Conservation (phyloP, 169 alveolate species). For the Plasmodium sp. region DNA sequence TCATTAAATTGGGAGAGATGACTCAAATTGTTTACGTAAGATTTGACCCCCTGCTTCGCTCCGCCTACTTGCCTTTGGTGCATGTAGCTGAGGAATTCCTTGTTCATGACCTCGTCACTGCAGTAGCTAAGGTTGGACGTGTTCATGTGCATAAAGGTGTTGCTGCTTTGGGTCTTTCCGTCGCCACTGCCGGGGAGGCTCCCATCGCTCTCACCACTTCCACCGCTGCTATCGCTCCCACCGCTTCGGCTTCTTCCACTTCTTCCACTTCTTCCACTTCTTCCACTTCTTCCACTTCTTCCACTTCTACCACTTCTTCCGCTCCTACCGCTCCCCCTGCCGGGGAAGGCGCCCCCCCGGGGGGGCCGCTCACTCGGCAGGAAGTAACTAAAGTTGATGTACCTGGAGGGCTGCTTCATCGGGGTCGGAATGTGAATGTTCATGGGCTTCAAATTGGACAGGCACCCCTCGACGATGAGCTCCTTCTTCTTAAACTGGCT, state of each 20-base stretch:
- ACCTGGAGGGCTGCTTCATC: conserved; percentile 31
- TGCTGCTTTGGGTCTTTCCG: not conserved
- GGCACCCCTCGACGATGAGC: conserved; percentile 93
- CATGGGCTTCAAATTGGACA: conserved; percentile 81
- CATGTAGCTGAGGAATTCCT: conserved; percentile 8
- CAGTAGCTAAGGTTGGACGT: conserved; percentile 33
- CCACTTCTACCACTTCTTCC: not conserved
- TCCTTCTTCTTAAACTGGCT: conserved; percentile 91
- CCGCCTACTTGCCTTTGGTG: not conserved
- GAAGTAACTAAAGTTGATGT: conserved; percentile 36
- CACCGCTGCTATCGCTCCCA: not conserved
- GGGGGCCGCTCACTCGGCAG: not conserved
- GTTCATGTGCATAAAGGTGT: not conserved
- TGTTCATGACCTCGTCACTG: conserved; percentile 13
- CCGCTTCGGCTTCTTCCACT: not conserved
- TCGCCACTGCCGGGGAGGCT: not conserved
- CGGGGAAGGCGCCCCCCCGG: not conserved
- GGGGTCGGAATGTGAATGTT: conserved; percentile 59
- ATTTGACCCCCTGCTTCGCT: not conserved
- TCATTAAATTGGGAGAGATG: conserved; percentile 44
- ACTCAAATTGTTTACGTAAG: conserved; percentile 32
- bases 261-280: not conserved
- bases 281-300: not conserved
- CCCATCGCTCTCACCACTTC: not conserved
- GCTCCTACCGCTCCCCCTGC: not conserved